Evolutionary conservation across 2,329 filamentous ascomycete species (phyloP), one percentile per base, ranked within the genome.

Genomic region (Fusarium avenaceum): DNA sequence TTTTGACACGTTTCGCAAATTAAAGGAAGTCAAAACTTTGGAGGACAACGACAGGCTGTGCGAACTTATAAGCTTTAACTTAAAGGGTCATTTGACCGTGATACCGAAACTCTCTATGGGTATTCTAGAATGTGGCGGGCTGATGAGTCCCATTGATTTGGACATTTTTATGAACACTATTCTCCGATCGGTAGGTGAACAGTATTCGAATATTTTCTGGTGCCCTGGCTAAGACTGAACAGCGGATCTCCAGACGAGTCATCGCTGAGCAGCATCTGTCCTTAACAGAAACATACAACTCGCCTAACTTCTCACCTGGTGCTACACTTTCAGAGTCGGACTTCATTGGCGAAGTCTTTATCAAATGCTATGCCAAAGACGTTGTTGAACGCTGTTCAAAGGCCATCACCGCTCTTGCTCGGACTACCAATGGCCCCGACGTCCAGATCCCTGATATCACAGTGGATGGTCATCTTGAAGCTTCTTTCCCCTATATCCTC

Each of bases 201-300:
- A 28, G 39, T 28, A 4, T 14, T n/a, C 11, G 6, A 20, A 15
- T 30, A 20, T n/a, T 38, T n/a, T 42, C 3, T 19, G 28, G 20
- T n/a, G 11, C 19, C 30, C 6, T 39, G 6, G 38, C 43, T 60
- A 33, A 64, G 22, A 39, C 38, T 11, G 20, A 11, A 30, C 40
- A 96, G 92, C 89, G 96, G 62, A 99, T 99, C 72, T 97, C 94
- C 44, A 90, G 96, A 62, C 89, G 96, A 65, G 96, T 98, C 70
- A 99, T 99, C 76, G 96, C 96, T 33, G 96, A 99, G 80, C 96
- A 99, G 75, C 96, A 99, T 76, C 88, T 99, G 38, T 94, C 96
- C 11, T 86, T 99, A 19, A 97, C 94, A 6, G 94, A 98, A 72
- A 97, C 94, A 2, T 98, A 94, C 82, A 91, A 96, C 78, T 92